Conservation (phyloP, 2,329 filamentous ascomycete species). For the Aspergillus pseudoglaucus region DNA sequence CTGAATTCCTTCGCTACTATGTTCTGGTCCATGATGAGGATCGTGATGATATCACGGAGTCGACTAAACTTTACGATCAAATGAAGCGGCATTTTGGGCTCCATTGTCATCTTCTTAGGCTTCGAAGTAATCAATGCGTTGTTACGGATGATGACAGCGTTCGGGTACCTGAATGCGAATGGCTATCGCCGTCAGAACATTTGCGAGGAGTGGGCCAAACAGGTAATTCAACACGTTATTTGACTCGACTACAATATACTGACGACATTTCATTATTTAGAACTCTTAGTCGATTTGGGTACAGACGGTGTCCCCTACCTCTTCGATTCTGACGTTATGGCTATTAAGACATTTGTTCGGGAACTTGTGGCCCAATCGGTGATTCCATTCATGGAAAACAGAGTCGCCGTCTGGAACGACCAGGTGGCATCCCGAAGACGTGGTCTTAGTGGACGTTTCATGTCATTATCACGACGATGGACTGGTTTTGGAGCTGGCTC, state of each 20-base stretch:
- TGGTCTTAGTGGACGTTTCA: slow-evolving; percentile 86
- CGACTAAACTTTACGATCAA: slow-evolving; percentile 86
- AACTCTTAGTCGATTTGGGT: slow-evolving; percentile 52
- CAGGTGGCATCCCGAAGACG: slow-evolving; percentile 86
- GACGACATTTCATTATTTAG: slow-evolving; percentile 14
- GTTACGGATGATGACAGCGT: slow-evolving; percentile 88
- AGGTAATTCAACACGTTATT: not conserved
- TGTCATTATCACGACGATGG: slow-evolving; percentile 88
- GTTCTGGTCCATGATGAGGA: slow-evolving; percentile 96
- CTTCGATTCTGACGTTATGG: slow-evolving; percentile 85
- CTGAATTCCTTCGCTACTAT: slow-evolving; percentile 91
- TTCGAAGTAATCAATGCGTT: slow-evolving; percentile 77
- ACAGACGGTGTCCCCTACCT: slow-evolving; percentile 66
- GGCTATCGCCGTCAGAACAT: slow-evolving; percentile 84
- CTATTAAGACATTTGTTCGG: slow-evolving; percentile 80
- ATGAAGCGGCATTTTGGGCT: slow-evolving; percentile 99
- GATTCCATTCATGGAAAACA: slow-evolving; percentile 91
- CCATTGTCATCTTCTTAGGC: slow-evolving; percentile 83
- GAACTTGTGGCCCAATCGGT: slow-evolving; percentile 95
- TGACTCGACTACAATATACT: not conserved
- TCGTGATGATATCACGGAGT: slow-evolving; percentile 82
- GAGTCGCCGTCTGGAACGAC: slow-evolving; percentile 90
- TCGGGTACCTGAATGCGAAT: slow-evolving; percentile 72
- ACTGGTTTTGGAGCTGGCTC: slow-evolving; percentile 67
- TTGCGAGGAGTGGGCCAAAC: slow-evolving; percentile 46